Conservation (phyloP, 1,139 yeast species). For the Arxiozyma bovina region DNA sequence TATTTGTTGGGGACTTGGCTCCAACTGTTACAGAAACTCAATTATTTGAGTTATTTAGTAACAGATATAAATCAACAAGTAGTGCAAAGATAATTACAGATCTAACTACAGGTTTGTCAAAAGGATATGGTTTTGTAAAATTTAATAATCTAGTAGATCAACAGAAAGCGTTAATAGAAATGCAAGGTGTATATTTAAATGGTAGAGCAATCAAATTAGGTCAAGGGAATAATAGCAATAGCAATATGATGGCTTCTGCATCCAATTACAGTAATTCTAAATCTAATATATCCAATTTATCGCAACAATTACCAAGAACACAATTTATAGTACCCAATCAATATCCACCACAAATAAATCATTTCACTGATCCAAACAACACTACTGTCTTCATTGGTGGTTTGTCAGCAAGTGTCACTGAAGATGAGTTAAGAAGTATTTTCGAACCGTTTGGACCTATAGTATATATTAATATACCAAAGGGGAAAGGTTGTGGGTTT, state of each 20-base stretch:
- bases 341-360: slow-evolving; percentile 36
- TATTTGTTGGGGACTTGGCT: slow-evolving; percentile 73
- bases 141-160: slow-evolving; percentile 57
- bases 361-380: slow-evolving; percentile 54
- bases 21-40: slow-evolving; percentile 68
- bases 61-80: slow-evolving; percentile 51
- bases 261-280: not conserved
- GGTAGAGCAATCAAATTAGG: slow-evolving; percentile 71
- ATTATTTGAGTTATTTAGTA: slow-evolving; percentile 56
- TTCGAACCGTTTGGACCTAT: slow-evolving; percentile 62
- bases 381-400: slow-evolving; percentile 74
- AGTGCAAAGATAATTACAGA: slow-evolving; percentile 72
- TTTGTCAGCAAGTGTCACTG: slow-evolving; percentile 48
- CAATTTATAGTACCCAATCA: slow-evolving; percentile 23
- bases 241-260: slow-evolving; percentile 1
- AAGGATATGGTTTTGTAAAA: slow-evolving; percentile 71
- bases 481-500: slow-evolving; percentile 66
- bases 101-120: slow-evolving; percentile 59
- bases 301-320: slow-evolving; percentile 7
- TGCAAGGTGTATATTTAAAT: slow-evolving; percentile 69
- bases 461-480: slow-evolving; percentile 58
- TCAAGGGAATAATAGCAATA: slow-evolving; percentile 40
- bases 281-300: not conserved
- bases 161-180: slow-evolving; percentile 54
- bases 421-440: slow-evolving; percentile 48